phyloP scores from a whole-genome alignment of 805 yeast genomes.

The Wickerhamiella lipophila region DNA sequence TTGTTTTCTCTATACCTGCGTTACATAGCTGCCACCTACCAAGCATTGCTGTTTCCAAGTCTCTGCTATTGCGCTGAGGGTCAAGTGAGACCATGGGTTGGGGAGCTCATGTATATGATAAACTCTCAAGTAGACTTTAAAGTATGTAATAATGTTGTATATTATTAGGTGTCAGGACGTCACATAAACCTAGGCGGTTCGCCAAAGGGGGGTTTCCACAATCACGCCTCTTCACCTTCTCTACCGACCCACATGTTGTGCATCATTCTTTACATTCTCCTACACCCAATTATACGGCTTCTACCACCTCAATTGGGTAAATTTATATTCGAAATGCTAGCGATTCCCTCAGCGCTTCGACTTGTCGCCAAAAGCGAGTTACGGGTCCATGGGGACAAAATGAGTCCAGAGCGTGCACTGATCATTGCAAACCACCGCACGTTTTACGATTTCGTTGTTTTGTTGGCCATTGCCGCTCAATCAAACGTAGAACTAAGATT shows the following conservation, averaged over 20 bases:
- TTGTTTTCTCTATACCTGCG: not conserved
- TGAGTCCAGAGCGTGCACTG: not conserved
- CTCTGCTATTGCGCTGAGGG: not conserved
- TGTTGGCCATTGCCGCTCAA: not conserved
- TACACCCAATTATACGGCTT: not conserved
- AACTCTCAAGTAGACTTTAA: no score
- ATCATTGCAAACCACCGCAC: constrained; percentile 5
- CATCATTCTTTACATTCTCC: not conserved
- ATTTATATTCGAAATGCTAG: not conserved
- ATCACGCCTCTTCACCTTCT: no score
- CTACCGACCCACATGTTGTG: not conserved
- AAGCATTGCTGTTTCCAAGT: not conserved
- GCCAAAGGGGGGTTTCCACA: no score
- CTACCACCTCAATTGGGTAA: not conserved
- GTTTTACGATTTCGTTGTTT: constrained; percentile 4
- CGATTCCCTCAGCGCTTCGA: not conserved
- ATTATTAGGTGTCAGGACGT: no score
- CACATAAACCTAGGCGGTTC: no score
- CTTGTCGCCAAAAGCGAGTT: not conserved
- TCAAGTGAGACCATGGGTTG: no score
- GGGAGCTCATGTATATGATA: no score
- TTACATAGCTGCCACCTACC: not conserved
- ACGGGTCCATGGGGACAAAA: not conserved
- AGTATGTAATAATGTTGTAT: no score
- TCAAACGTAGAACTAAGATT: not conserved